A percentile compares a stretch with the other conserved stretches of the same genome.
Conservation (phyloP, 331 rosid species). For the Acacia pycnantha region DNA sequence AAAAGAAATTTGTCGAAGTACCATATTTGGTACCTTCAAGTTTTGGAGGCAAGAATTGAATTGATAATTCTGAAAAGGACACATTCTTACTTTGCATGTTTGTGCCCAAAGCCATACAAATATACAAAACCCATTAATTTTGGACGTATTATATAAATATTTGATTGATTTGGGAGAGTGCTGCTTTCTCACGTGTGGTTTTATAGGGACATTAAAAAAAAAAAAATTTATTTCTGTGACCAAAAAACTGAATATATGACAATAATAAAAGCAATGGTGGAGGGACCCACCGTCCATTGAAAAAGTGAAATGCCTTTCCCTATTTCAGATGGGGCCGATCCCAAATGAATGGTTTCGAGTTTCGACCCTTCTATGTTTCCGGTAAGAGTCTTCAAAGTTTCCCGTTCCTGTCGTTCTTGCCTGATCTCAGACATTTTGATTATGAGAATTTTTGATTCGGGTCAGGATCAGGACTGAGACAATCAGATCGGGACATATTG, state of each 20-base stretch:
- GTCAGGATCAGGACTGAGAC: no score
- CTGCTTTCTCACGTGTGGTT: slow-evolving; percentile 38
- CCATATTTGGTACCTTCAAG: background rate
- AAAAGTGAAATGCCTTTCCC: slow-evolving; percentile 29
- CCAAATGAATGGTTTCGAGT: background rate
- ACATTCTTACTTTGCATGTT: slow-evolving; percentile 9
- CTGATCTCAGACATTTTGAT: no score
- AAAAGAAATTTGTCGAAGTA: background rate
- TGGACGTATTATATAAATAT: slow-evolving; percentile 30
- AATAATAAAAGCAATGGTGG: slow-evolving; percentile 30
- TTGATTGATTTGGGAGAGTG: slow-evolving; percentile 24
- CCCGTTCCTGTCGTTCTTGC: no score
- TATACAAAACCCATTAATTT: slow-evolving; percentile 38
- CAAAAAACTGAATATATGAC: slow-evolving; percentile 25
- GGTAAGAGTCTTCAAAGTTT: no score
- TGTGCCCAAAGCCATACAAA: slow-evolving; percentile 23
- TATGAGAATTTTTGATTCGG: no score
- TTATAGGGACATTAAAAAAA: background rate
- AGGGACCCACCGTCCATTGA: slow-evolving; percentile 27
- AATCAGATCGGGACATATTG: no score
- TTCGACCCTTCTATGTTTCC: background rate
- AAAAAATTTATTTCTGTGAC: background rate
- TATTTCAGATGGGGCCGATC: background rate
- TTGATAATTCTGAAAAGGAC: slow-evolving; percentile 38
- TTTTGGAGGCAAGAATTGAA: background rate